Evolutionary conservation across 1,284 basidiomycete genomes (phyloP), one percentile per base, ranked within the genome.

Genomic region (Moniliophthora roreri): DNA sequence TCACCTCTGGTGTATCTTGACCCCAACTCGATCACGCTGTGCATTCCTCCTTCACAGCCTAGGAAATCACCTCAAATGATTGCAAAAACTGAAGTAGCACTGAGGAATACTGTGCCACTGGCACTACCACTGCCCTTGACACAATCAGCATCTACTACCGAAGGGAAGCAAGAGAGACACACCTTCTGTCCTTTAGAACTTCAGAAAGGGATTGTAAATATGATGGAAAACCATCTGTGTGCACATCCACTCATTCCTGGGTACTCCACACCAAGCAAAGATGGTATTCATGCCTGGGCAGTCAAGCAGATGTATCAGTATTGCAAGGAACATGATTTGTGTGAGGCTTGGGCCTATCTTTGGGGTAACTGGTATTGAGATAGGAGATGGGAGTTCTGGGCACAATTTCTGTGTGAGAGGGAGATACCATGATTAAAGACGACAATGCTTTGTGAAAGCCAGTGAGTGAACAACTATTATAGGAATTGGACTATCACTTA

Each of bases 201-300:
- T 0, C 53, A 48, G 1, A 15, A 48, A 37, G 9, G 35, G 4
- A 55, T 70, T 24, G 32, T 69, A 15, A 49, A 60, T 20, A 56
- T 69, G 58, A 61, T 70, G 49, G 59, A 66, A 21, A 26, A 40
- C 2, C 67, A 69, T 49, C 55, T 58, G 10, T 62, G 61, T 56
- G 63, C 66, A 7, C 69, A 71, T 59, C 68, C 69, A 15, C 35
- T 68, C 0, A 65, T 70, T n/a, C 67, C 65, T 0, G 66, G 65
- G 0, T 64, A 63, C 49, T 56, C 61, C 1, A 49, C 56, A 18
- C 68, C 66, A 4, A 60, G 48, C 32, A 50, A 60, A 4, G 52
- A 20, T 3, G 63, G 63, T 3, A 68, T 69, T 8, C 51, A 58
- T n/a, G 32, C 57, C 11, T 70, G 66, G 66, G 68, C 66, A 15